A percentile compares a stretch with the other conserved stretches of the same genome.
phyloP scores from a whole-genome alignment of 768 basidiomycete species.

The Hypholoma sublateritium region DNA sequence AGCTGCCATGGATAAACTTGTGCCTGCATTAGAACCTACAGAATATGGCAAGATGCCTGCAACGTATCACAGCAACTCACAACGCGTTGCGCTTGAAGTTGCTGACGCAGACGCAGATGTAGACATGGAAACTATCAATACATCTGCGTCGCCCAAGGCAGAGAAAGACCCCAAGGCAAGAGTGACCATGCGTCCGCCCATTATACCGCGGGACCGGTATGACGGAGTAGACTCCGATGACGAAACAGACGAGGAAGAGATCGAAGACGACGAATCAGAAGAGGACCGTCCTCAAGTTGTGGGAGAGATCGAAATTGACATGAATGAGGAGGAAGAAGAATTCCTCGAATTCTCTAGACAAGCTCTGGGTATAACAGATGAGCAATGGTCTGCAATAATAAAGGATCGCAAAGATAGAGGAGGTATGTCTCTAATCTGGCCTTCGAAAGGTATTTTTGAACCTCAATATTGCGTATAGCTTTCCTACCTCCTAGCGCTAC shows the following conservation, averaged over 20 bases:
- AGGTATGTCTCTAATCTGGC: slow-evolving; percentile 50
- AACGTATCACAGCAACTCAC: slow-evolving; percentile 68
- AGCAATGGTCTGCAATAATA: slow-evolving; percentile 89
- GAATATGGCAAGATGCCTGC: slow-evolving; percentile 91
- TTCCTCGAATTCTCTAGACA: slow-evolving; percentile 95
- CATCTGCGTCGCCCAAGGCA: background rate
- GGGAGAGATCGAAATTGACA: slow-evolving; percentile 84
- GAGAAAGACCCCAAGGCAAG: slow-evolving; percentile 30
- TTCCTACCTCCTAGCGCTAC: slow-evolving; percentile 53
- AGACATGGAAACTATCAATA: slow-evolving; percentile 14
- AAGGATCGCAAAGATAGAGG: slow-evolving; percentile 75
- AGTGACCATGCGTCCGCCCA: slow-evolving; percentile 64
- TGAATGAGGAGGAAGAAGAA: slow-evolving; percentile 92
- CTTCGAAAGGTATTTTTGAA: background rate
- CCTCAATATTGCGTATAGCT: slow-evolving; percentile 34
- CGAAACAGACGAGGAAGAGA: slow-evolving; percentile 70
- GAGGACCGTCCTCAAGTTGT: slow-evolving; percentile 84
- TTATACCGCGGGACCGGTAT: slow-evolving; percentile 79
- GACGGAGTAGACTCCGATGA: slow-evolving; percentile 95
- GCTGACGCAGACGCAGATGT: slow-evolving; percentile 42
- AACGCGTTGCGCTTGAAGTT: slow-evolving; percentile 53
- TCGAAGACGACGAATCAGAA: slow-evolving; percentile 60
- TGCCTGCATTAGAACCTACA: slow-evolving; percentile 72
- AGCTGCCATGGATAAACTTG: slow-evolving; percentile 75
- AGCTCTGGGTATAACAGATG: slow-evolving; percentile 82